These are phyloP conservation scores for Penicillium coprophilum DNA, from an alignment of 495 filamentous ascomycete species.

Conservation along the genomic window DNA sequence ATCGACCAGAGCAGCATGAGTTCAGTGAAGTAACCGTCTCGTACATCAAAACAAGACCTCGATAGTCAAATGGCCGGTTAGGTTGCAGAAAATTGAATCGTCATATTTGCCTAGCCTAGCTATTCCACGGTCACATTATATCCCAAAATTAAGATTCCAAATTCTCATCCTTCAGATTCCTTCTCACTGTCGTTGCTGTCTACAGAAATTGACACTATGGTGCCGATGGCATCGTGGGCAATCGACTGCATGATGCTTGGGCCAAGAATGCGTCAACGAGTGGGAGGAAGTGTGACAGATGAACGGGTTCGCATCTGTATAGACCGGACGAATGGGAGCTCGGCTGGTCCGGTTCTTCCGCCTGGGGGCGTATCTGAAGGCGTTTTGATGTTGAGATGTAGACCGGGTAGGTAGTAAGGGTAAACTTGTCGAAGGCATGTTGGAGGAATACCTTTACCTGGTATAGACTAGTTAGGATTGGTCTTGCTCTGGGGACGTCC, in stretches of 20 bases:
- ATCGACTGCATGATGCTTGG: conserved; percentile 2
- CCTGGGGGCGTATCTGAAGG: neutral
- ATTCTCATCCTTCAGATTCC: too few species aligned
- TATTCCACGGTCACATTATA: neutral
- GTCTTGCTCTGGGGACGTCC: neutral
- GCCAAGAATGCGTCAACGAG: conserved; percentile 9
- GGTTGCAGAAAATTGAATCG: neutral
- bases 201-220: neutral
- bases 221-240: neutral
- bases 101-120: neutral
- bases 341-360: neutral
- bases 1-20: neutral
- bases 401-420: neutral
- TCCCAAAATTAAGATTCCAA: neutral
- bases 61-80: neutral
- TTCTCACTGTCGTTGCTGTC: neutral
- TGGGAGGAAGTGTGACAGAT: conserved; percentile 2
- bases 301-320: conserved; percentile 5
- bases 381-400: neutral
- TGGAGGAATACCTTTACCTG: neutral
- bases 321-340: neutral
- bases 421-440: neutral
- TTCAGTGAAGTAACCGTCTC: neutral
- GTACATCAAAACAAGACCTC: too few species aligned
- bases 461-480: neutral